Conservation (phyloP, 208 protist genomes). For the Phytomonas francai region DNA sequence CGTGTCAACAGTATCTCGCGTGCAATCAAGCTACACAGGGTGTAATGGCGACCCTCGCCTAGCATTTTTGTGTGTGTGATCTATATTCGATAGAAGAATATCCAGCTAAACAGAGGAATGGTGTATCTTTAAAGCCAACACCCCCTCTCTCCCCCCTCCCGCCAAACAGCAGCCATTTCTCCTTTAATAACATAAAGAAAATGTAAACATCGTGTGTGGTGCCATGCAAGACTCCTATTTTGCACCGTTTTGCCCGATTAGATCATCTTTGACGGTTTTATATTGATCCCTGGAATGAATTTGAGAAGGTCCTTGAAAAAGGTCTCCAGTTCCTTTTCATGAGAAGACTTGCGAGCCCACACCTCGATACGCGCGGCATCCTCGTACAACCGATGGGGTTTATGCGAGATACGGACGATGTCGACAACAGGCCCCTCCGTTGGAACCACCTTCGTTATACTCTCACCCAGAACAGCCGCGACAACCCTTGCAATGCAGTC, state of each 20-base stretch:
- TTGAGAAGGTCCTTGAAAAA: slow-evolving; percentile 50
- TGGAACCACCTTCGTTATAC: slow-evolving; percentile 35
- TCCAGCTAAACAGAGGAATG: too few species aligned
- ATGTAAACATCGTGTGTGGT: too few species aligned
- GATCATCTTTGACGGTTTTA: slow-evolving; percentile 10
- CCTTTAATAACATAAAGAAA: too few species aligned
- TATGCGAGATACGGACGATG: slow-evolving; percentile 75
- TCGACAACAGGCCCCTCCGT: slow-evolving; percentile 37
- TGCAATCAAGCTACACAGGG: background rate
- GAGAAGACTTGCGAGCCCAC: slow-evolving; percentile 35
- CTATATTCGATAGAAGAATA: too few species aligned
- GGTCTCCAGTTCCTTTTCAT: slow-evolving; percentile 27
- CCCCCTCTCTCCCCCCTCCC: too few species aligned
- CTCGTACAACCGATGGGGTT: slow-evolving; percentile 42
- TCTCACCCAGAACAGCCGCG: slow-evolving; percentile 66
- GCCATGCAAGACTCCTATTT: too few species aligned
- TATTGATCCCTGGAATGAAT: slow-evolving; percentile 37
- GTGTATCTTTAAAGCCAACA: too few species aligned
- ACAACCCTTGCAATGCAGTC: slow-evolving; percentile 39
- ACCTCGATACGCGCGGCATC: slow-evolving; percentile 64
- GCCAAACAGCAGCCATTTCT: too few species aligned
- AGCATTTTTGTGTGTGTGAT: too few species aligned
- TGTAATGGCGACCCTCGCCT: too few species aligned
- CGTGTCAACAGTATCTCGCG: background rate
- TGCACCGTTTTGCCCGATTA: too few species aligned